Conservation (phyloP, 2,329 filamentous ascomycete species). For the Orbilia ellipsospora region DNA sequence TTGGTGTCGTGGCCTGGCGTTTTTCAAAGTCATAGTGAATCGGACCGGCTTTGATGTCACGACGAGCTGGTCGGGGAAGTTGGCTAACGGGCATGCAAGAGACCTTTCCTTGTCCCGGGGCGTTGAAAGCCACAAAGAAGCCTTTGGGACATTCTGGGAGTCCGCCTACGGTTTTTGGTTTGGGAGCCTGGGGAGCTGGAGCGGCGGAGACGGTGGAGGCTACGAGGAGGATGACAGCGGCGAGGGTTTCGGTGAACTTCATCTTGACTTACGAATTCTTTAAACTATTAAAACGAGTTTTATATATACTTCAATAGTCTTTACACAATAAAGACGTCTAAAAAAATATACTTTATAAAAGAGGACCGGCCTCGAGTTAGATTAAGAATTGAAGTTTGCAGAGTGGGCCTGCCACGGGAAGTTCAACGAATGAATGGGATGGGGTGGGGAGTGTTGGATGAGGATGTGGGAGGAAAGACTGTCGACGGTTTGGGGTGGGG, state of each 20-base stretch:
- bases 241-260: slow-evolving; percentile 32
- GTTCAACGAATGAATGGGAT: slow-evolving; percentile 6
- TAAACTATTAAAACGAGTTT: not conserved
- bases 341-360: slow-evolving; percentile 20
- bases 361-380: slow-evolving; percentile 30
- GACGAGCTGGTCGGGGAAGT: not conserved
- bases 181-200: not conserved
- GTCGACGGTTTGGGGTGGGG: slow-evolving; percentile 7
- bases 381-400: slow-evolving; percentile 33
- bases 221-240: slow-evolving; percentile 20
- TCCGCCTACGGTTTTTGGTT: too few species aligned
- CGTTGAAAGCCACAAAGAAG: slow-evolving; percentile 5
- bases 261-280: slow-evolving; percentile 33
- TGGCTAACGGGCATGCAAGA: slow-evolving; percentile 3
- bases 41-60: not conserved
- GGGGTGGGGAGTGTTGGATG: slow-evolving; percentile 3
- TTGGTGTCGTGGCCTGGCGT: not conserved
- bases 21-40: not conserved
- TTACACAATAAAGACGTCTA: not conserved
- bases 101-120: not conserved
- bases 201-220: slow-evolving; percentile 19
- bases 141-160: slow-evolving; percentile 1
- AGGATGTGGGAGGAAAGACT: slow-evolving; percentile 18
- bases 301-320: too few species aligned
- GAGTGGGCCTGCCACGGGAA: slow-evolving; percentile 38